These are phyloP conservation scores for Blakeslea trispora DNA, from an alignment of 371 early-diverging fungal species.

Conservation along the genomic window DNA sequence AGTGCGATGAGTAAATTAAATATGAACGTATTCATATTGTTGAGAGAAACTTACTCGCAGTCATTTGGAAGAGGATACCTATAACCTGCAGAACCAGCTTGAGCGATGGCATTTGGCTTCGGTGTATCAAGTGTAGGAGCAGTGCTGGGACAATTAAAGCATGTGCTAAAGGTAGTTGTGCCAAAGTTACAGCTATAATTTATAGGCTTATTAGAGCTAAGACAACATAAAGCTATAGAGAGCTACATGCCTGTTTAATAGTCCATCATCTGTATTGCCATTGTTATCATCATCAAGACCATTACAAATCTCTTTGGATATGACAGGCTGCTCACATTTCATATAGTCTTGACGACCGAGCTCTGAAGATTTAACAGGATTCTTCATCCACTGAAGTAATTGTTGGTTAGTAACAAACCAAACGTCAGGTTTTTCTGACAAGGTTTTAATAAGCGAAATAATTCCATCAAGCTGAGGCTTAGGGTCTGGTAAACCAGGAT, in stretches of 20 bases:
- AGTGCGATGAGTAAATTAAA: too few species aligned
- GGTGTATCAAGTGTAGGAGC: slow-evolving; percentile 55
- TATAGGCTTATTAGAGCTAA: not conserved
- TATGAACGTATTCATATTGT: too few species aligned
- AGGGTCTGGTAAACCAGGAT: slow-evolving; percentile 49
- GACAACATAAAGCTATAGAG: not conserved
- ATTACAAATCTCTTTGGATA: slow-evolving; percentile 72
- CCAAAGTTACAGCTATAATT: slow-evolving; percentile 53
- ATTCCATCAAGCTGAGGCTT: slow-evolving; percentile 38
- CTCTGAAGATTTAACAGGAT: slow-evolving; percentile 64
- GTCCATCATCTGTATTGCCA: slow-evolving; percentile 44
- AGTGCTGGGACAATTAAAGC: slow-evolving; percentile 67
- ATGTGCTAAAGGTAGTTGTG: slow-evolving; percentile 60
- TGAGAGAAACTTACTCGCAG: slow-evolving; percentile 57
- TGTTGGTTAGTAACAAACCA: slow-evolving; percentile 73
- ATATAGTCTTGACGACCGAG: slow-evolving; percentile 56
- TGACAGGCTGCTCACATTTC: slow-evolving; percentile 58
- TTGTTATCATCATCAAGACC: slow-evolving; percentile 65
- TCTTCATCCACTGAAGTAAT: slow-evolving; percentile 65
- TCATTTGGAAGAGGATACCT: slow-evolving; percentile 58
- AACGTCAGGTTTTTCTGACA: slow-evolving; percentile 52
- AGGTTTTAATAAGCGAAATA: slow-evolving; percentile 45
- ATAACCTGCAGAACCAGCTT: slow-evolving; percentile 42
- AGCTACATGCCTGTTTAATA: slow-evolving; percentile 33
- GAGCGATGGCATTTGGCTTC: slow-evolving; percentile 44